Evolutionary conservation across 208 protist species (phyloP), one percentile per base, ranked within the genome.

Genomic region (Sergeia podlipaevii): DNA sequence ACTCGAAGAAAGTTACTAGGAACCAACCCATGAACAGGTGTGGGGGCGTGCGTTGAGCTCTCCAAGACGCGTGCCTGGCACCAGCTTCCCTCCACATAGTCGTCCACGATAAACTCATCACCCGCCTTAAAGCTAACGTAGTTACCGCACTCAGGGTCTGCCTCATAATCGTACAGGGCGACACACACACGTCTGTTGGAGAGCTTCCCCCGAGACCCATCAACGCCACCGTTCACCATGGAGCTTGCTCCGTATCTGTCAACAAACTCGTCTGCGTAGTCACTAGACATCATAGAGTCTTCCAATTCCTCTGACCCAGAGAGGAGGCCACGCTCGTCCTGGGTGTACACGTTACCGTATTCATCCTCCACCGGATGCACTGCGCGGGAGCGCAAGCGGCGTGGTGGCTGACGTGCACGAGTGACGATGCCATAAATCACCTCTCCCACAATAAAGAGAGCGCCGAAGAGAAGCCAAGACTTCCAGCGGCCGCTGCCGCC

Each of bases 61-160:
- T 67, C 53, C 10, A 82, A 44, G 4, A 46, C 26, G 38, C 60
- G 59, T 1, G 85, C 85, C 36, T 83, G 69, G 56, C 85, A 92
- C 85, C 85, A 92, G 26, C 56, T 64, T 24, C 66, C 77, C 43
- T 86, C 66, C 3, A 47, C 69, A 52, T 85, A 92, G 33, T 92
- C 72, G 36, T 85, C 70, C 28, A 92, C 73, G 3, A 92, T 44
- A 51, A 92, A 92, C 59, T 83, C 68, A 61, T 92, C 85, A n/a
- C 85, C 85, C 0, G 77, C 72, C 41, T 80, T 82, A 64, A 92
- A 92, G 43, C 62, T 74, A 49, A 83, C 60, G 48, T 67, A 82
- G n/a, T 67, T 61, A 7, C 71, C 72, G 29, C 64, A 64, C 1
- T 65, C 64, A 17, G 49, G 46, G n/a, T 18, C 37, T 0, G 64